Base-by-base conservation (phyloP, 1,139 yeast species). In the Candida dubliniensis region DNA sequence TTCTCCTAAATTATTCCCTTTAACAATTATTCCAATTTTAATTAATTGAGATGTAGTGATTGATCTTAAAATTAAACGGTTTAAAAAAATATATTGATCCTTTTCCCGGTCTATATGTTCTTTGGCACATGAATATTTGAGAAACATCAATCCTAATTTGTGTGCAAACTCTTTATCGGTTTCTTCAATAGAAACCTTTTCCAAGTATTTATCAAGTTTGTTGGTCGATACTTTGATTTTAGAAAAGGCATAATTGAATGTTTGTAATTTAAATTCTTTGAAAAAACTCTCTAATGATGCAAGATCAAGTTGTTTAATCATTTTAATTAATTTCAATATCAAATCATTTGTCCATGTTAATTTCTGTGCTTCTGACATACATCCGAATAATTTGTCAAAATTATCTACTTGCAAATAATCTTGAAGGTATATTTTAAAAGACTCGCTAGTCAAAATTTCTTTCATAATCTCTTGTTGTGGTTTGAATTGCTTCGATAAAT, bases 361-460 rank as follows among this genome's bases (percentile, higher is more conserved):
- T 27, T 44, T 42, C 32, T 50, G 45, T 13, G 25, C 33, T 29
- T 34, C 45, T 5, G 54, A 46, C 24, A 48, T 29, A 25, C 46
- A 44, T 14, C 41, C 48, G 42, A 49, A 42, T 8, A 43, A 25
- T 33, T 40, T 47, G 38, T 46, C 24, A 26, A 49, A 48, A 30
- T 13, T 35, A 30, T n/a, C 36, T 10, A 27, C 8, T n/a, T 31
- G 18, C 25, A 43, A 30, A 27, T 33, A 38, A 30, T 45, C 43
- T 18, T 45, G 35, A 15, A 49, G 25, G 27, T 45, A 47, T 8
- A 27, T 26, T 31, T 46, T 48, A 32, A 50, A 50, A 27, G 34
- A 4, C 8, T 6, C 14, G 12, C 44, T 43, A 8, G 26, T 35
- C n/a, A 40, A 13, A 9, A 44, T 18, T 6, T 31, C 40, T n/a